Conservation (phyloP, 2,329 filamentous ascomycete species). For the Bipolaris zeicola region DNA sequence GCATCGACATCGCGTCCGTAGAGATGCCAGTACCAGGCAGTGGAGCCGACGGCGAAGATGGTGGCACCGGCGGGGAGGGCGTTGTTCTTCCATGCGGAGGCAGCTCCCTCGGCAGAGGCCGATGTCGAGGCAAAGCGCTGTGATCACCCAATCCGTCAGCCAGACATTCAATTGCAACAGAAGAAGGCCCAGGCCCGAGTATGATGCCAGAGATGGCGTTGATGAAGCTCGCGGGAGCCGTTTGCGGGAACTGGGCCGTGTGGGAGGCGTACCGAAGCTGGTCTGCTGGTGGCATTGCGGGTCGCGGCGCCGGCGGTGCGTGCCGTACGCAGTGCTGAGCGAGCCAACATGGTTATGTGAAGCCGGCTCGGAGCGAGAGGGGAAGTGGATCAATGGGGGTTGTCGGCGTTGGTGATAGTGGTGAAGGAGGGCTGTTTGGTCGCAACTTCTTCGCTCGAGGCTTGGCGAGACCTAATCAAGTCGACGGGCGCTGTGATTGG, state of each 20-base stretch:
- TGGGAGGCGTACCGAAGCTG: conserved; percentile 53
- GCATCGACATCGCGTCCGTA: conserved; percentile 88
- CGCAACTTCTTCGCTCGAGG: conserved; percentile 24
- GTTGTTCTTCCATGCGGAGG: conserved; percentile 81
- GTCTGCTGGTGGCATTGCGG: conserved; percentile 61
- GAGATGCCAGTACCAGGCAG: conserved; percentile 97
- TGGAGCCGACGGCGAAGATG: conserved; percentile 81
- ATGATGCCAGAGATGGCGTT: conserved; percentile 26
- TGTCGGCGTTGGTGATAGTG: conserved; percentile 36
- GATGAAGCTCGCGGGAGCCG: conserved; percentile 38
- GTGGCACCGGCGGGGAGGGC: conserved; percentile 86
- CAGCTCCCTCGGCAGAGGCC: conserved; percentile 71
- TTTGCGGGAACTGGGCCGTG: conserved; percentile 29
- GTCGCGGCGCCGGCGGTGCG: conserved; percentile 84
- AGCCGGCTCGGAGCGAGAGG: conserved; percentile 46
- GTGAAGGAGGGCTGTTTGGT: conserved; percentile 26
- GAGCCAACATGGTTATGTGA: conserved; percentile 80
- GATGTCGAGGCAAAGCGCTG: conserved; percentile 70
- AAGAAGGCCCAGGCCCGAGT: conserved; percentile 19
- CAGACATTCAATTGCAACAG: conserved; percentile 35
- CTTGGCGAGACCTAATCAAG: conserved; percentile 22
- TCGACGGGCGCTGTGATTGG: conserved; percentile 28
- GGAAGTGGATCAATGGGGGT: conserved; percentile 45
- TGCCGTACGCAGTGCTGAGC: conserved; percentile 86
- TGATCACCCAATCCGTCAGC: conserved; percentile 41